phyloP scores from a whole-genome alignment of 1,284 basidiomycete species.

The Ganoderma lingzhi region DNA sequence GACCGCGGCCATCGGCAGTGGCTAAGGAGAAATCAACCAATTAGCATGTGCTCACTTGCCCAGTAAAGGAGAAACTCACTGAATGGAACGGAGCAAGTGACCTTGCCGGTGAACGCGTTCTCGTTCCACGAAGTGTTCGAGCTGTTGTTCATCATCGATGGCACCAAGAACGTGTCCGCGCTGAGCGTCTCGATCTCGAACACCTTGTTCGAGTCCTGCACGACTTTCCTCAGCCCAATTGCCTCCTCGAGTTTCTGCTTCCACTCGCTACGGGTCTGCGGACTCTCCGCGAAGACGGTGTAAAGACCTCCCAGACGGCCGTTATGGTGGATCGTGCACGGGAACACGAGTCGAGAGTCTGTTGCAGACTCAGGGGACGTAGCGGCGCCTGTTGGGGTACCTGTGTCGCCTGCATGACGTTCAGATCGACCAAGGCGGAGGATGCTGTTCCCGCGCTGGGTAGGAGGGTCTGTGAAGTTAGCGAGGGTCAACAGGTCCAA shows the following conservation, averaged over 20 bases:
- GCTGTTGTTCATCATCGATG: conserved; percentile 56
- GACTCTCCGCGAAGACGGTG: conserved; percentile 86
- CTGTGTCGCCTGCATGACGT: conserved; percentile 46
- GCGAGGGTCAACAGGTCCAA: conserved; percentile 85
- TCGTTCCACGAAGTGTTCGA: conserved; percentile 68
- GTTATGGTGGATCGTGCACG: conserved; percentile 86
- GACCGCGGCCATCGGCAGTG: conserved; percentile 82
- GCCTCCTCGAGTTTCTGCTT: conserved; percentile 90
- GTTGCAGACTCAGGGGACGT: conserved; percentile 54
- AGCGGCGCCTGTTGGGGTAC: conserved; percentile 46
- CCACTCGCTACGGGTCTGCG: conserved; percentile 85
- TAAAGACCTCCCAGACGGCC: conserved; percentile 85
- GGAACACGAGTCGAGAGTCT: conserved; percentile 80
- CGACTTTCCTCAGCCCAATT: conserved; percentile 82
- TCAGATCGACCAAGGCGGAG: conserved; percentile 50
- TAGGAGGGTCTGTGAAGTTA: conserved; percentile 80
- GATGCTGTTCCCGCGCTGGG: conserved; percentile 69
- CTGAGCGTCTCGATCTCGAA: conserved; percentile 91
- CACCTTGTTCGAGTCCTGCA: conserved; percentile 92
- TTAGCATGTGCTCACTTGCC: not conserved
- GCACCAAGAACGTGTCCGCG: conserved; percentile 84
- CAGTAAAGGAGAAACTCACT: conserved; percentile 58
- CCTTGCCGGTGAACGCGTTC: conserved; percentile 83
- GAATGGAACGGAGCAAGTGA: conserved; percentile 94
- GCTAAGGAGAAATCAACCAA: conserved; percentile 48